Conservation (phyloP, 192 early-diverging fungal genomes). For the Ambispora gerdemannii region DNA sequence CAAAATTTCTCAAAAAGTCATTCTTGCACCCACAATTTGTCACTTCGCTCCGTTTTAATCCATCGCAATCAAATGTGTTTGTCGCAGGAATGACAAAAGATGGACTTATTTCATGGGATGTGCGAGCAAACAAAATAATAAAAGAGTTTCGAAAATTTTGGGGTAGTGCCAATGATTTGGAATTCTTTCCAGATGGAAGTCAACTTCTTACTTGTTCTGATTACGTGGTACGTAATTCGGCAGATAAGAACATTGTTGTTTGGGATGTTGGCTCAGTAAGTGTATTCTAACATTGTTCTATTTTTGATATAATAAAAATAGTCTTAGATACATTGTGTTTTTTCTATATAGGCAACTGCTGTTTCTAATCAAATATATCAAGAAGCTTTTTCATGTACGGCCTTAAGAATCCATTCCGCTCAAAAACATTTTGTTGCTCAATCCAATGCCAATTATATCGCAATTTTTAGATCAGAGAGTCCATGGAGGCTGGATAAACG, state of each 20-base stretch:
- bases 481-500: conserved; percentile 29
- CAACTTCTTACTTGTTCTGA: conserved; percentile 25
- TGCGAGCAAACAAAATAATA: conserved; percentile 19
- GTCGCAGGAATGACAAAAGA: conserved; percentile 29
- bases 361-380: conserved; percentile 32
- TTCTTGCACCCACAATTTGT: conserved; percentile 26
- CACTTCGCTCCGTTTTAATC: conserved; percentile 24
- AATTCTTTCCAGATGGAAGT: conserved; percentile 24
- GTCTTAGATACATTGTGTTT: conserved; percentile 1
- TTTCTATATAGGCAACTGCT: conserved; percentile 9
- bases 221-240: conserved; percentile 25
- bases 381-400: conserved; percentile 30
- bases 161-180: conserved; percentile 29
- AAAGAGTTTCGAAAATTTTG: conserved; percentile 26
- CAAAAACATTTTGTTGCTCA: conserved; percentile 22
- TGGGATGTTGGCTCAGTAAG: conserved; percentile 25
- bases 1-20: neutral
- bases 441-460: conserved; percentile 30
- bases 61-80: conserved; percentile 13
- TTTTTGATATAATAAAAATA: neutral
- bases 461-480: conserved; percentile 23
- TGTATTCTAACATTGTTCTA: neutral
- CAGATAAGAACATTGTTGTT: conserved; percentile 29
- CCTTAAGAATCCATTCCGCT: conserved; percentile 13
- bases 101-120: conserved; percentile 27